Base-by-base conservation (phyloP, 371 early-diverging fungal species). In the Rhizopus stolonifer region DNA sequence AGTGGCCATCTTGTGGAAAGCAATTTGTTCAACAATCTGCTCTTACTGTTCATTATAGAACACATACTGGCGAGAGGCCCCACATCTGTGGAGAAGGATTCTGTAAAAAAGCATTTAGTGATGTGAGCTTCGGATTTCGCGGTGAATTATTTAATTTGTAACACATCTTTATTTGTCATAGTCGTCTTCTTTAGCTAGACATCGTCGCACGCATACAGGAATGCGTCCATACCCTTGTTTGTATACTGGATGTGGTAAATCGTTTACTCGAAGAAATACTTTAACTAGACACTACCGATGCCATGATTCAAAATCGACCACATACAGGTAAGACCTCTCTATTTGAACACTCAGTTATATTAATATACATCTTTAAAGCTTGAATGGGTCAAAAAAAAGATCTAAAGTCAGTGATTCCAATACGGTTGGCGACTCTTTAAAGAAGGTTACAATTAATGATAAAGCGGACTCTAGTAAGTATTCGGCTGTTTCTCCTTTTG, bases 1-100 rank as follows among this genome's bases (percentile, higher is more conserved):
- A 66, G 31, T 82, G 81, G 69, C 65, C 74, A n/a, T 70, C 72
- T 26, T 90, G 90, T 60, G 79, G 77, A 47, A 88, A 90, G 63
- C 80, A 79, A 25, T 90, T 90, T 53, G 85, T 90, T 64, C 90
- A 90, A 70, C 74, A 86, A 19, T 89, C 89, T 4, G 91, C 90
- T 14, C 71, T 90, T 54, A 88, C 84, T 0, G 89, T 89, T 25
- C 91, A 90, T 62, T 71, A 80, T 42, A 78, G 91, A 47, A 89
- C 89, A 0, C 91, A 90, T 65, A 82, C 91, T 11, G 91, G 90
- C 22, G 91, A 89, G 54, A 68, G 85, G 15, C 91, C 91, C 15
- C 91, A 90, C 61, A 60, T 79, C 33, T 90, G 90, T 58, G 81
- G 84, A 66, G 69, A 78, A 24, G 66, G 65, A 18, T 59, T 66